Evolutionary conservation across 129 eudicot genomes (phyloP), one percentile per base, ranked within the genome.

Genomic region (Escallonia herrerae): DNA sequence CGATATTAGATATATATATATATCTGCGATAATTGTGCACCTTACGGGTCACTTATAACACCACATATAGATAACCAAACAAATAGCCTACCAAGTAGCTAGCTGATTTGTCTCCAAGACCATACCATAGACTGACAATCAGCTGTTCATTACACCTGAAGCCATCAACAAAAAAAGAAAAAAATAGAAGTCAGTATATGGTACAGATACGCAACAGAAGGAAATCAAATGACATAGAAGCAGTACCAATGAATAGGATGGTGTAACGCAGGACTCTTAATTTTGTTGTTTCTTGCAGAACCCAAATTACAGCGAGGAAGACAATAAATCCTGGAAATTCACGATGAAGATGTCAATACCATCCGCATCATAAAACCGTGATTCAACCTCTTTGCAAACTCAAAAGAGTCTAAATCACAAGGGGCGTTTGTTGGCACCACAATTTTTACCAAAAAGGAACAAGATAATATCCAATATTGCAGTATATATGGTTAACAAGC

Each of bases 121-220:
- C 58, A 2, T 85, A 93, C 99, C 99, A 65, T 93, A 93, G 40
- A 93, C 89, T 5, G 99, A 93, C 67, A 93, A 93, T 88, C 89
- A 74, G 56, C 99, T 89, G 79, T 93, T 93, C 99, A 93, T 93
- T 65, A 93, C 99, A 76, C 99, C 99, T 93, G 96, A 68, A 74
- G 62, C 43, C 39, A 41, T 67, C 14, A 56, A 14, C 63, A 6
- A 40, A 10, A 67, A 9, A 3, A 33, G n/a, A n/a, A n/a, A n/a
- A n/a, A n/a, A n/a, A n/a, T n/a, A 44, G 7, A 43, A 15, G 6
- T 54, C 12, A 4, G 45, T 33, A 14, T 41, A 62, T 6, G 10
- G 5, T 59, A 15, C 63, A 59, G 40, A 59, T 52, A 40, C 14
- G 1, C 37, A 6, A 4, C 50, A 7, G 15, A 47, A 62, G 33